Conservation (phyloP, 768 basidiomycete genomes). For the Gymnopilus junonius region DNA sequence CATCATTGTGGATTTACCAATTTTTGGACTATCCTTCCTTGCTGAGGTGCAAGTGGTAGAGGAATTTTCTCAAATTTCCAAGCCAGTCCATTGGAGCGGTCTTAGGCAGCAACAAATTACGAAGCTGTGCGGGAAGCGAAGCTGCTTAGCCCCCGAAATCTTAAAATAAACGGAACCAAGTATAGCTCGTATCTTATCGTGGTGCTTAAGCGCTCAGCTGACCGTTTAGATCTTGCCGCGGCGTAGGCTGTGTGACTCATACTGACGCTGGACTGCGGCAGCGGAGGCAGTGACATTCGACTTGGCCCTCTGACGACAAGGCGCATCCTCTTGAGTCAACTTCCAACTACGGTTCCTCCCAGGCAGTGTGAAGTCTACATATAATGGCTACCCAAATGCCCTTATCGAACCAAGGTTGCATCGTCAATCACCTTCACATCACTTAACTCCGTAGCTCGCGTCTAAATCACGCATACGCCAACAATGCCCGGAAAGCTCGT, state of each 20-base stretch:
- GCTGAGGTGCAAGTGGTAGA: background rate
- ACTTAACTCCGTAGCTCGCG: conserved; percentile 2
- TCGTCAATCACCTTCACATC: conserved; percentile 1
- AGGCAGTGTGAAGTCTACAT: conserved; percentile 4
- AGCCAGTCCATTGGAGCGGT: background rate
- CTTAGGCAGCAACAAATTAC: background rate
- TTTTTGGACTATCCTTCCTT: background rate
- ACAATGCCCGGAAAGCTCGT: conserved; percentile 33
- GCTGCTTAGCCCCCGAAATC: background rate
- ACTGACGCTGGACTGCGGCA: conserved; percentile 13
- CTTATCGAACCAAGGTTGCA: background rate
- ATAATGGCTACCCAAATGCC: conserved; percentile 4
- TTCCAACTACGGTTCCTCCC: background rate
- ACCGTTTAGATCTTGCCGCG: conserved; percentile 6
- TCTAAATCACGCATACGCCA: background rate
- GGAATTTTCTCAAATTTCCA: background rate
- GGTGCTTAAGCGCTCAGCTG: conserved; percentile 16
- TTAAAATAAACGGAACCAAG: conserved; percentile 1
- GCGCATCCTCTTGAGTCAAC: conserved; percentile 7
- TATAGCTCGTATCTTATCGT: conserved; percentile 8
- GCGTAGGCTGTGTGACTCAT: conserved; percentile 12
- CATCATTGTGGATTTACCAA: background rate
- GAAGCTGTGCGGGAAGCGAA: conserved; percentile 6
- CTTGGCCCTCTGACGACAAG: conserved; percentile 1
- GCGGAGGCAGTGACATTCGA: conserved; percentile 13